A percentile compares a stretch with the other conserved stretches of the same genome.
phyloP scores from a whole-genome alignment of 371 early-diverging fungal species.

The Apophysomyces variabilis region DNA sequence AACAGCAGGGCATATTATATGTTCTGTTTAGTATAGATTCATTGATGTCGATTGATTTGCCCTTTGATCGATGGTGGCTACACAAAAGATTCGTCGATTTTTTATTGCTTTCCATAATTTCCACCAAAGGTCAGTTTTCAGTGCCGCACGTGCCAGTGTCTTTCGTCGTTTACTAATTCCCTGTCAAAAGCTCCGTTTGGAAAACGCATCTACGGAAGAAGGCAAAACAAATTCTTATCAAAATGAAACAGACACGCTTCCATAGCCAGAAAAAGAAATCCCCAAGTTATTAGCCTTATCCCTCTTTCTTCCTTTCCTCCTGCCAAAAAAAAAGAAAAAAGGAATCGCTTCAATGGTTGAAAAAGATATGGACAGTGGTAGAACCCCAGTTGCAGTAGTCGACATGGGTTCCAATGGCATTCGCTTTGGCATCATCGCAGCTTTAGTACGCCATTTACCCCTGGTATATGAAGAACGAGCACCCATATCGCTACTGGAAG shows the following conservation, averaged over 20 bases:
- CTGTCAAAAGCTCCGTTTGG: neutral
- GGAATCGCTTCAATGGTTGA: conserved; percentile 8
- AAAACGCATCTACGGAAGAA: neutral
- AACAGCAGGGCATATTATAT: too few relatives aligned
- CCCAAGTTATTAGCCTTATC: neutral
- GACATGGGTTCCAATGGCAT: conserved; percentile 69
- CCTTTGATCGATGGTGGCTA: too few relatives aligned
- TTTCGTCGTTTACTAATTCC: neutral
- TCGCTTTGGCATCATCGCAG: conserved; percentile 56
- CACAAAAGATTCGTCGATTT: neutral
- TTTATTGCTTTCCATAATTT: neutral
- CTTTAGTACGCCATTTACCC: conserved; percentile 51
- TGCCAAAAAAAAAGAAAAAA: too few relatives aligned
- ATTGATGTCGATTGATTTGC: too few relatives aligned
- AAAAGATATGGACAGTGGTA: neutral
- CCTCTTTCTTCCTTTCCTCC: neutral
- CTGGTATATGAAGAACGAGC: conserved; percentile 59
- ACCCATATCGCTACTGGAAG: conserved; percentile 55
- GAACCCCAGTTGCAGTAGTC: conserved; percentile 52
- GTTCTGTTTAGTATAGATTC: too few relatives aligned
- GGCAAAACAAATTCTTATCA: neutral
- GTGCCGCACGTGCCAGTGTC: neutral
- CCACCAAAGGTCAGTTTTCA: neutral
- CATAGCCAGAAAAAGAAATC: neutral
- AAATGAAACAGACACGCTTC: neutral